phyloP scores from a whole-genome alignment of 2,329 filamentous ascomycete genomes.

The Pseudopithomyces maydicus region DNA sequence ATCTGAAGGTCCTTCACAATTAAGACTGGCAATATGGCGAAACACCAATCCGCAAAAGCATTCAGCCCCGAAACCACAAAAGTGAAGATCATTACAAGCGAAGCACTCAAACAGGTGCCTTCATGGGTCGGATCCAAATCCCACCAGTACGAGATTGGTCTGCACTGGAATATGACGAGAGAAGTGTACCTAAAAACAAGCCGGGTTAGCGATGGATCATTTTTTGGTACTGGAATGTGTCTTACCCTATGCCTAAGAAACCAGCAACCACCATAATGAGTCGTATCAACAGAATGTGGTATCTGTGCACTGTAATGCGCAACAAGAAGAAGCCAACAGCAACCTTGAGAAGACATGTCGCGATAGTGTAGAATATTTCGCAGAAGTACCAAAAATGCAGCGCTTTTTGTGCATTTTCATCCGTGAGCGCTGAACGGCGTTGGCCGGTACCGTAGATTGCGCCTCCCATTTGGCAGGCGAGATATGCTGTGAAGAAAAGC shows the following conservation, averaged over 20 bases:
- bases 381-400: conserved; percentile 58
- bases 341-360: conserved; percentile 54
- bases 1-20: conserved; percentile 63
- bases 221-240: too few relatives aligned
- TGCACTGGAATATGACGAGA: conserved; percentile 58
- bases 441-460: conserved; percentile 45
- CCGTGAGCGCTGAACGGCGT: conserved; percentile 36
- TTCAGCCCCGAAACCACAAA: conserved; percentile 43
- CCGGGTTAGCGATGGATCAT: too few relatives aligned
- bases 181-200: conserved; percentile 49
- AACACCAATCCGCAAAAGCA: conserved; percentile 35
- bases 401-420: conserved; percentile 29
- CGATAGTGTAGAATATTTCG: conserved; percentile 58
- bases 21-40: conserved; percentile 46
- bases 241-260: conserved; percentile 44
- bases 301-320: conserved; percentile 52
- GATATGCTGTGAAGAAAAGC: conserved; percentile 43
- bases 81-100: conserved; percentile 57
- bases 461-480: conserved; percentile 37
- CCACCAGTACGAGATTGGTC: conserved; percentile 58
- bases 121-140: conserved; percentile 35
- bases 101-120: conserved; percentile 49
- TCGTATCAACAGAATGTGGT: conserved; percentile 54
- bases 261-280: conserved; percentile 51
- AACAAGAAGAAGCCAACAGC: conserved; percentile 58